A percentile compares a stretch with the other conserved stretches of the same genome.
Evolutionary conservation across 148 eudicot species (phyloP).

Genomic region (Mesembryanthemum crystallinum): DNA sequence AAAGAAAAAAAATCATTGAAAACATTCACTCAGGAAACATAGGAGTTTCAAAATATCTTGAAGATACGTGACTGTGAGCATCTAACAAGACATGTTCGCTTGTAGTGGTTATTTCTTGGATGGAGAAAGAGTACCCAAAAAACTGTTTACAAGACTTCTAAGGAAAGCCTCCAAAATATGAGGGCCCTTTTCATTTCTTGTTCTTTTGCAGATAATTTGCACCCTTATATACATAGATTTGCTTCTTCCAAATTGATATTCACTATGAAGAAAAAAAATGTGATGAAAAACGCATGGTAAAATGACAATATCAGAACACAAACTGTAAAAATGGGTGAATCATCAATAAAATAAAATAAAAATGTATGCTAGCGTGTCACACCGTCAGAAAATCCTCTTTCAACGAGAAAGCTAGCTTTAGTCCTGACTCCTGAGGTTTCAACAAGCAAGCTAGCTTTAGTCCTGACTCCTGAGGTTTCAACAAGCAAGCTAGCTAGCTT

Average conservation of each 20-base stretch:
- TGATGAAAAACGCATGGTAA: neutral
- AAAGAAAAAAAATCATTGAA: too few relatives aligned
- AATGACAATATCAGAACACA: neutral
- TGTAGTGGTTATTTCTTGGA: neutral
- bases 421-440: too few relatives aligned
- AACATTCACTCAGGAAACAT: neutral
- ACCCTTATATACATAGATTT: neutral
- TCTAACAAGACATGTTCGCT: neutral
- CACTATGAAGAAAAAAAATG: too few relatives aligned
- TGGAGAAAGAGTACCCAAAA: neutral
- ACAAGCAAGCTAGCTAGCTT: constrained; percentile 15
- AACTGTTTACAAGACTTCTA: neutral
- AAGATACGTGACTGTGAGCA: neutral
- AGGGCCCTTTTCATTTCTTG: neutral
- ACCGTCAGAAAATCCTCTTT: constrained; percentile 13
- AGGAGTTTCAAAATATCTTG: neutral
- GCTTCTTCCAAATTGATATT: neutral
- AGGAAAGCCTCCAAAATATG: neutral
- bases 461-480: too few relatives aligned
- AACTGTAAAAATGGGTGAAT: neutral
- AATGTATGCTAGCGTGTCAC: constrained; percentile 18
- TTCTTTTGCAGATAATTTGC: neutral
- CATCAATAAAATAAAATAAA: too few relatives aligned
- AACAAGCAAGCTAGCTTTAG: too few relatives aligned
- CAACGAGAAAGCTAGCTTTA: too few relatives aligned